Evolutionary conservation across 2,329 filamentous ascomycete species (phyloP).

Genomic region (Colletotrichum incanum): DNA sequence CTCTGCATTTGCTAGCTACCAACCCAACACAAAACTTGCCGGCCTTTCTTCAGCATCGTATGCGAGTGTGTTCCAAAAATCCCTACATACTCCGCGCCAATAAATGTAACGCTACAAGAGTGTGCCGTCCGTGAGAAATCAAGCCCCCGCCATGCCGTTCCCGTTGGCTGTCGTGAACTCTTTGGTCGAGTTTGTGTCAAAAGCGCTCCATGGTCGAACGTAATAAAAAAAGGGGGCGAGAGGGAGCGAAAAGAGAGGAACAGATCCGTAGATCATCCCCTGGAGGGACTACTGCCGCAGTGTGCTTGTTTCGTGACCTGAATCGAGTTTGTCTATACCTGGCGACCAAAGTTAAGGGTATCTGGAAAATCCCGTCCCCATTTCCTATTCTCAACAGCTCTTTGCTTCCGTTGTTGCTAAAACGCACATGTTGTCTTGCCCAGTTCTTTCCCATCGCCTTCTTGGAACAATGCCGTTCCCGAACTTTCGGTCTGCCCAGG

Average conservation of each 20-base stretch:
- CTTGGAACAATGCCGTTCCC: slow-evolving; percentile 45
- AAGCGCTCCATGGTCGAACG: slow-evolving; percentile 1
- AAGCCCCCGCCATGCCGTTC: slow-evolving; percentile 1
- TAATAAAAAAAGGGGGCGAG: slow-evolving; percentile 23
- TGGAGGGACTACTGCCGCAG: background rate
- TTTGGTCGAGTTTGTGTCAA: background rate
- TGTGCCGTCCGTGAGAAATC: slow-evolving; percentile 1
- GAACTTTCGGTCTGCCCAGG: slow-evolving; percentile 20
- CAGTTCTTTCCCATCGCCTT: slow-evolving; percentile 12
- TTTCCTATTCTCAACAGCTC: slow-evolving; percentile 41
- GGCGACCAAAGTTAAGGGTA: slow-evolving; percentile 54
- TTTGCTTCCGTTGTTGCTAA: slow-evolving; percentile 15
- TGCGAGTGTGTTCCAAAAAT: background rate
- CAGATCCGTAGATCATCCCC: background rate
- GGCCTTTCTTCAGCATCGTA: background rate
- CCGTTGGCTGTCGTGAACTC: background rate
- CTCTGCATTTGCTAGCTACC: slow-evolving; percentile 6
- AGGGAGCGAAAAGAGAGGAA: background rate
- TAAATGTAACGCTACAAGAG: slow-evolving; percentile 8
- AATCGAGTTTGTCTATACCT: slow-evolving; percentile 55
- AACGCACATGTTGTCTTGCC: slow-evolving; percentile 26
- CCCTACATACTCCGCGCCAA: slow-evolving; percentile 13
- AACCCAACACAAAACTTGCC: slow-evolving; percentile 2
- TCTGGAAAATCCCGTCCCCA: slow-evolving; percentile 47
- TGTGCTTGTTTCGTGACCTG: slow-evolving; percentile 45